Percentiles rank a stretch among this genome's conserved stretches.
These are phyloP conservation scores for Kregervanrija pseudodelftensis DNA, from an alignment of 805 yeast species.

Conservation along the genomic window DNA sequence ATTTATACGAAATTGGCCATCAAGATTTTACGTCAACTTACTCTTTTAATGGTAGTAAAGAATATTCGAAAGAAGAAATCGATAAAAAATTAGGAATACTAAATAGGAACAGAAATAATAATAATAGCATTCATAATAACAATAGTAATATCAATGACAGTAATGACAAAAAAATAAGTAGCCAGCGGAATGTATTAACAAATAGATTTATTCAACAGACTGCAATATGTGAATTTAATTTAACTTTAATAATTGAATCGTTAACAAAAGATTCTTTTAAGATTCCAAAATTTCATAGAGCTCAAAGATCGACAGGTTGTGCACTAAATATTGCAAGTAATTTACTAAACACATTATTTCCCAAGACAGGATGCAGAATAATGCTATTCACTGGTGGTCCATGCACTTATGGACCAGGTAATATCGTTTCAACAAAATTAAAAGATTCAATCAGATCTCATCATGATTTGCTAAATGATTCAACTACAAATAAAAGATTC, in stretches of 20 bases:
- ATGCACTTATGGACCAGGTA: slow-evolving; percentile 60
- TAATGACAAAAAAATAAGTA: slow-evolving; percentile 2
- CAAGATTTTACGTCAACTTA: slow-evolving; percentile 29
- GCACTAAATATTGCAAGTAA: slow-evolving; percentile 45
- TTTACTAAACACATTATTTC: slow-evolving; percentile 31
- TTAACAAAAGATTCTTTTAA: slow-evolving; percentile 45
- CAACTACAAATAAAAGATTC: slow-evolving; percentile 31
- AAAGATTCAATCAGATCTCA: slow-evolving; percentile 64
- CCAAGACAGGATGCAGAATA: slow-evolving; percentile 47
- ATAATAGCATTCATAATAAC: neutral
- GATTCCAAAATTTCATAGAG: slow-evolving; percentile 36
- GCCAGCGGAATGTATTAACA: slow-evolving; percentile 21
- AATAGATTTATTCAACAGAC: slow-evolving; percentile 41
- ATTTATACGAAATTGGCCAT: slow-evolving; percentile 44
- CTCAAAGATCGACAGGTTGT: slow-evolving; percentile 50
- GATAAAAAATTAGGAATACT: slow-evolving; percentile 39
- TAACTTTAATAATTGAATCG: slow-evolving; percentile 42
- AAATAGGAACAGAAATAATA: slow-evolving; percentile 23
- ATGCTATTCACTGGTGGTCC: slow-evolving; percentile 56
- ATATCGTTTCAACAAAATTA: slow-evolving; percentile 45
- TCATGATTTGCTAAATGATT: slow-evolving; percentile 46
- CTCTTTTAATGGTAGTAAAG: slow-evolving; percentile 51
- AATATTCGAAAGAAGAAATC: slow-evolving; percentile 41
- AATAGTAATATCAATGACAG: neutral
- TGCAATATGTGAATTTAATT: slow-evolving; percentile 42